phyloP scores from a whole-genome alignment of 257 asterid species.

The Lycium ferocissimum region DNA sequence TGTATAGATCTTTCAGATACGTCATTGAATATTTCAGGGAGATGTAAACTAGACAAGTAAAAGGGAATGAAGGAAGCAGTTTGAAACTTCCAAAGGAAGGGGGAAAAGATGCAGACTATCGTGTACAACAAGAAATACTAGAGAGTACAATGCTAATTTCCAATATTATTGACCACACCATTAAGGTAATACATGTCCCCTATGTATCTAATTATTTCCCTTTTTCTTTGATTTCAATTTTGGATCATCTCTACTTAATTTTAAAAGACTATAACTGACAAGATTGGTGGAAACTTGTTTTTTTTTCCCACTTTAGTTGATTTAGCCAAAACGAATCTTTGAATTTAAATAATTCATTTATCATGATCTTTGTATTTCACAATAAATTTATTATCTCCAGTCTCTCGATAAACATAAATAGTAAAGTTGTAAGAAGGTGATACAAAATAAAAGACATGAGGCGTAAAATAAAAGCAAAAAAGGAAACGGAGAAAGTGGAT shows the following conservation, averaged over 20 bases:
- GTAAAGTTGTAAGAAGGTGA: neutral
- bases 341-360: too few species aligned
- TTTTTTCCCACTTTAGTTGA: neutral
- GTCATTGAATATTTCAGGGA: neutral
- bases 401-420: neutral
- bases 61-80: neutral
- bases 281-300: neutral
- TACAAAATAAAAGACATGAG: neutral
- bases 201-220: neutral
- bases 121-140: neutral
- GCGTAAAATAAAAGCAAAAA: neutral
- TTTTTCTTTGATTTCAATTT: neutral
- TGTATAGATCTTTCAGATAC: too few species aligned
- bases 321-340: too few species aligned
- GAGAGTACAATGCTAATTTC: neutral
- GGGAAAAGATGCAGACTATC: neutral
- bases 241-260: neutral
- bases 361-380: neutral
- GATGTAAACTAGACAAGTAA: neutral
- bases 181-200: neutral
- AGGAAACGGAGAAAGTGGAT: neutral
- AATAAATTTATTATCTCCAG: neutral
- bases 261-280: neutral
- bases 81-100: neutral
- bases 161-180: neutral